Evolutionary conservation across 495 filamentous ascomycete species (phyloP).

Genomic region (Penicillium psychrofluorescens): DNA sequence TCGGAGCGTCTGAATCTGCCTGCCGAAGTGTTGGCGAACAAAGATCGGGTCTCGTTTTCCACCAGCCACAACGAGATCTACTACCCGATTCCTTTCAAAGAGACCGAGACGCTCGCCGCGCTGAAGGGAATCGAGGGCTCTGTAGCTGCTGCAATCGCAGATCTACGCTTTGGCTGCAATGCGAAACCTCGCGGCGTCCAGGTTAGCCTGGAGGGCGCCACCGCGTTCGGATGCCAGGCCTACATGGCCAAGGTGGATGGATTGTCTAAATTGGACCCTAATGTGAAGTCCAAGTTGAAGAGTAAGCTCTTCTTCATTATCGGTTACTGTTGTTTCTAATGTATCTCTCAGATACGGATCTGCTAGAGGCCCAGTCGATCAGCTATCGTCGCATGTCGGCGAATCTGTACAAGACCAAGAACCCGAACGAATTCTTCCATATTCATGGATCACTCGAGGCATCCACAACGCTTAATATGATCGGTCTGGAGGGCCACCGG

Average conservation of each 20-base stretch:
- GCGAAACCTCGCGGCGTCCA: constrained; percentile 36
- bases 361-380: constrained; percentile 62
- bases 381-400: constrained; percentile 68
- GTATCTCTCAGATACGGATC: constrained; percentile 54
- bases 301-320: constrained; percentile 31
- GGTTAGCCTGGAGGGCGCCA: constrained; percentile 56
- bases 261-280: constrained; percentile 54
- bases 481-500: constrained; percentile 56
- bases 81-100: constrained; percentile 62
- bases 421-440: constrained; percentile 60
- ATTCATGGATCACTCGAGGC: constrained; percentile 74
- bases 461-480: constrained; percentile 60
- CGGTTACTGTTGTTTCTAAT: not conserved
- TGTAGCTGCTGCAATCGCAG: constrained; percentile 55
- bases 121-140: constrained; percentile 66
- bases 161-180: constrained; percentile 41
- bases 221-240: constrained; percentile 62
- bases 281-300: constrained; percentile 54
- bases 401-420: constrained; percentile 66
- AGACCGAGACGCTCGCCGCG: constrained; percentile 60
- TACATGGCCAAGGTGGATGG: constrained; percentile 67
- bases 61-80: constrained; percentile 37
- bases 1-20: constrained; percentile 31
- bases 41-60: constrained; percentile 32
- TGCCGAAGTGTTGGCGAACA: constrained; percentile 23